Base-by-base conservation (phyloP, 257 asterid genomes). In the Jacaranda mimosifolia region DNA sequence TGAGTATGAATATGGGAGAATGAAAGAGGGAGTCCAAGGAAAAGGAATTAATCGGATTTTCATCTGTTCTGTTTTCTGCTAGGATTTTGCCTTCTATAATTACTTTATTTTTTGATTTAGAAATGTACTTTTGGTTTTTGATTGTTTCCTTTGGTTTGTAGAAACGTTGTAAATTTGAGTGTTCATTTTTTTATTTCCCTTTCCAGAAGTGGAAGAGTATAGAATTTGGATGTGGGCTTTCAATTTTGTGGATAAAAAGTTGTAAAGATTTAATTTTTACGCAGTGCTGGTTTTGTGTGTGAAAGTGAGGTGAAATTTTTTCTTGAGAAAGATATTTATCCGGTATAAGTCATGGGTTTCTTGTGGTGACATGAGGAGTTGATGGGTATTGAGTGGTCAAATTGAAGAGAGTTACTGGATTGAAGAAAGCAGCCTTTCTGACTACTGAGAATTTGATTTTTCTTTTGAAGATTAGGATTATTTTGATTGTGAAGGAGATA, bases 271-370 rank as follows among this genome's bases (percentile, higher is more conserved):
- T 55, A 4, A 60, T 76, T 43, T 72, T 63, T 74, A 19, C 63
- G 19, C 35, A 19, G 59, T 79, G 78, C 70, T 48, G 19, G 6
- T 70, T 73, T 55, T 56, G 36, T 53, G 12, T 79, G 52, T 26
- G 70, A 51, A 77, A 80, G 66, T 52, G 35, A 69, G 46, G 72
- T 70, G 46, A n/a, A 65, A 64, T 10, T 13, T 13, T 64, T 40
- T 65, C 35, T 63, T 70, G 71, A 56, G 26, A 63, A 74, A 35
- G n/a, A 74, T 62, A 53, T 11, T 72, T 63, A 17, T 80, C 43
- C 68, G 78, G 85, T 74, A 72, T 18, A 46, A 73, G 74, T 82
- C 83, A 79, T 80, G 89, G 80, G 82, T 68, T 82, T 83, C 83
- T 83, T 79, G 86, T 74, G 74, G 81, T 80, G 73, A 36, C 77